These are phyloP conservation scores for Saturnispora ahearnii DNA, from an alignment of 805 yeast species.

Conservation along the genomic window DNA sequence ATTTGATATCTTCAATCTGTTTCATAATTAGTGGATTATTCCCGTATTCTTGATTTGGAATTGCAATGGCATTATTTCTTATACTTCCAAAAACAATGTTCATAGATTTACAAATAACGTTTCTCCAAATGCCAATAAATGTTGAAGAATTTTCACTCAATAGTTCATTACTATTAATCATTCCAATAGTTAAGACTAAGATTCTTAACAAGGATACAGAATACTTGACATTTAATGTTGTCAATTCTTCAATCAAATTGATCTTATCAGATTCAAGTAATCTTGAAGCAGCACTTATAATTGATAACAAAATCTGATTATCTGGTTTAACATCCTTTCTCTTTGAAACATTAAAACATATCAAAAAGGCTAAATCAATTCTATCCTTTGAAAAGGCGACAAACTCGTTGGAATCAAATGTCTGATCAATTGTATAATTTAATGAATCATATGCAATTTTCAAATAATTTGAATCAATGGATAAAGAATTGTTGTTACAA, in stretches of 20 bases:
- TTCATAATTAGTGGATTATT: constrained; percentile 32
- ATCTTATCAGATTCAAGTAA: constrained; percentile 43
- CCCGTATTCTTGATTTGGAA: constrained; percentile 29
- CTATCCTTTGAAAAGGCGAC: constrained; percentile 49
- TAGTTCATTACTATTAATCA: constrained; percentile 32
- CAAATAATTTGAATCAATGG: constrained; percentile 22
- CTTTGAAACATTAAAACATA: constrained; percentile 33
- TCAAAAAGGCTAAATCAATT: constrained; percentile 56
- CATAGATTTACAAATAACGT: constrained; percentile 60
- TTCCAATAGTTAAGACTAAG: constrained; percentile 38
- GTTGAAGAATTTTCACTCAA: constrained; percentile 42
- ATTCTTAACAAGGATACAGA: constrained; percentile 59
- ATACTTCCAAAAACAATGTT: constrained; percentile 47
- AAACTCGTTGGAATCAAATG: constrained; percentile 40
- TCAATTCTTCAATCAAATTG: constrained; percentile 36
- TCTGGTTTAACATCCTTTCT: constrained; percentile 23
- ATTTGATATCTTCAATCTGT: constrained; percentile 54
- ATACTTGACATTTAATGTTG: constrained; percentile 29
- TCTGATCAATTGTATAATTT: constrained; percentile 41
- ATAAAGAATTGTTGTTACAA: constrained; percentile 34
- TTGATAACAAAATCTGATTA: constrained; percentile 31
- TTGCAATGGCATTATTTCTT: constrained; percentile 44
- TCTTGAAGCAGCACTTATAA: constrained; percentile 36
- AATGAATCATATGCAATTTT: constrained; percentile 41
- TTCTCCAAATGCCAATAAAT: constrained; percentile 49